Base-by-base conservation (phyloP, 1,284 basidiomycete species). In the Sphaerobolus stellatus region DNA sequence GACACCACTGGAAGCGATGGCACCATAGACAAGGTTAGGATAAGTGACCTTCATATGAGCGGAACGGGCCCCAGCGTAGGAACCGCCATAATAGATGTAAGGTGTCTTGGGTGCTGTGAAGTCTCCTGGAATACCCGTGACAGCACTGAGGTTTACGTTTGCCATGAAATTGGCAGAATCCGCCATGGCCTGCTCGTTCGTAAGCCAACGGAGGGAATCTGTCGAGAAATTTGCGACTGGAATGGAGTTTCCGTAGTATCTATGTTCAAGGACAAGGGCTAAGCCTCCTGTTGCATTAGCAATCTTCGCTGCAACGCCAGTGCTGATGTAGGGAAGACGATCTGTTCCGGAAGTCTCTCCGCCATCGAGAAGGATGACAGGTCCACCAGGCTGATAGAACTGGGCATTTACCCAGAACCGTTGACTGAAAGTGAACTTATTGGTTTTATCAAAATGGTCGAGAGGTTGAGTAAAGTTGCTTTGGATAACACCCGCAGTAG, bases 81-180 rank as follows among this genome's bases (percentile, higher is more conserved):
- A 61, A 4, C 61, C 62, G 9, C 81, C 81, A 57, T 80, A 80
- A 63, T 78, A 79, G 54, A 82, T 75, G 70, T 78, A 78, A 1
- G 75, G 73, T 4, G 74, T 70, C 18, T 44, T 62, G 33, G 52
- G 62, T 8, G 58, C 64, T 2, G 64, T 58, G 38, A 70, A 58
- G 11, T 66, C 57, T n/a, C 68, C 61, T 3, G 76, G 61, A 3
- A 74, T 68, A 0, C 61, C 57, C 11, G 45, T 49, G 14, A 44
- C 22, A 6, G 24, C 27, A 22, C 31, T 41, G 9, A 78, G 68
- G 31, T 70, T 61, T 62, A 81, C 72, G 57, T 72, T 65, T 18
- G 68, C 59, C 54, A 81, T 78, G 60, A 83, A 81, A 61, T 74
- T 63, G 3, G 77, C 79, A 27, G 74, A 75, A 63, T 83, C 81